A percentile compares a stretch with the other conserved stretches of the same genome.
These are phyloP conservation scores for Theileria parva DNA, from an alignment of 169 alveolate genomes.

Conservation along the genomic window DNA sequence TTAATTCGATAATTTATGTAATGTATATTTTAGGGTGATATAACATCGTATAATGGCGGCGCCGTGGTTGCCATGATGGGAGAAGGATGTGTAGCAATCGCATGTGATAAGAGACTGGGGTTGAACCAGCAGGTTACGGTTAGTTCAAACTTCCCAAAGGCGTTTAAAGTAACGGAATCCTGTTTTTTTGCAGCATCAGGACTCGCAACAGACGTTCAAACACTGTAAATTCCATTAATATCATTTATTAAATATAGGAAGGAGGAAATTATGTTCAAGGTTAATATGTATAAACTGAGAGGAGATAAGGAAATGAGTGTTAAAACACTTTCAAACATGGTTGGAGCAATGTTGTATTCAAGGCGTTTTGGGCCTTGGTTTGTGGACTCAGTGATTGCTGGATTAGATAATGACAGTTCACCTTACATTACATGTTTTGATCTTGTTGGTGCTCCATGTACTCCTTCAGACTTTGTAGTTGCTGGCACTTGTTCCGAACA, in stretches of 20 bases:
- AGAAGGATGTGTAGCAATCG: constrained; percentile 93
- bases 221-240: constrained; percentile 70
- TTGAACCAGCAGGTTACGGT: constrained; percentile 84
- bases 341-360: constrained; percentile 86
- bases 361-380: constrained; percentile 91
- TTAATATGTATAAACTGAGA: constrained; percentile 85
- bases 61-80: constrained; percentile 97
- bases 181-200: constrained; percentile 89
- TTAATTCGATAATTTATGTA: not conserved
- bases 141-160: constrained; percentile 85
- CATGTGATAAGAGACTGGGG: constrained; percentile 93
- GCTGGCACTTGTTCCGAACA: constrained; percentile 95
- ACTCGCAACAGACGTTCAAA: constrained; percentile 91
- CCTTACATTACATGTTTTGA: constrained; percentile 90
- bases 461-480: constrained; percentile 88
- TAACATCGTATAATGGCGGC: constrained; percentile 91
- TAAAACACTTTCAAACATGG: constrained; percentile 86
- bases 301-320: constrained; percentile 88
- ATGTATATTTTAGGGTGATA: constrained; percentile 63
- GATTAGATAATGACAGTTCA: constrained; percentile 81
- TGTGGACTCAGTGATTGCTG: constrained; percentile 91
- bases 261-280: constrained; percentile 81
- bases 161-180: constrained; percentile 85
- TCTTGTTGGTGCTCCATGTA: constrained; percentile 87
- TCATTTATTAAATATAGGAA: constrained; percentile 47